Base-by-base conservation (phyloP, 2,329 filamentous ascomycete genomes). In the Colletotrichum higginsianum region DNA sequence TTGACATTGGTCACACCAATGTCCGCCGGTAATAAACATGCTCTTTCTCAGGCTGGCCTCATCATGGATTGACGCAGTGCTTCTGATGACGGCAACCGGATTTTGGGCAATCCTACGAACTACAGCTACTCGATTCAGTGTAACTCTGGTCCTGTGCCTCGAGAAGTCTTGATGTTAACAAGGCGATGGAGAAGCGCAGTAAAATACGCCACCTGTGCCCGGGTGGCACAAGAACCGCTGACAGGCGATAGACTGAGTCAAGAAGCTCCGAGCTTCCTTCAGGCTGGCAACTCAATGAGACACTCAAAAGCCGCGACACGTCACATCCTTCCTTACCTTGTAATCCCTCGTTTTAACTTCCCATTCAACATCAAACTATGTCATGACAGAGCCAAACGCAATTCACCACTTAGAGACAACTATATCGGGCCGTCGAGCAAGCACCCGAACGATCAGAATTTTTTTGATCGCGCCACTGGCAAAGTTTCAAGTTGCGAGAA, bases 401-500 rank as follows among this genome's bases (percentile, higher is more conserved):
- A 26, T 38, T 38, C 35, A 30, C 52, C 23, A 50, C 21, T 26
- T 15, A 58, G 30, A 47, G 63, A 26, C 47, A n/a, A 42, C 49
- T 18, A 4, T 38, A 23, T 57, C n/a, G 44, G n/a, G 38, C 18
- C n/a, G 38, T 12, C 42, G 21, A 40, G 30, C 60, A 52, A 21
- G 47, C 50, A 50, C 30, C 44, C 30, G 30, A 61, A 26, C 42
- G 35, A 35, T 52, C 50, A 40, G 40, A 23, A 11, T 0, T 38
- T 9, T 21, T 55, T 50, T 46, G 15, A 35, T 64, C 53, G 47
- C 44, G 58, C 52, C 66, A 61, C 65, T 40, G 40, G 23, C 65
- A 44, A 38, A 26, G 52, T 71, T 71, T 68, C 68, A 71, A 35
- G 49, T 60, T 53, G 38, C 30, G 11, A 13, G 64, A 42, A 53